Evolutionary conservation across 2,329 filamentous ascomycete genomes (phyloP).

Genomic region (Colletotrichum truncatum): DNA sequence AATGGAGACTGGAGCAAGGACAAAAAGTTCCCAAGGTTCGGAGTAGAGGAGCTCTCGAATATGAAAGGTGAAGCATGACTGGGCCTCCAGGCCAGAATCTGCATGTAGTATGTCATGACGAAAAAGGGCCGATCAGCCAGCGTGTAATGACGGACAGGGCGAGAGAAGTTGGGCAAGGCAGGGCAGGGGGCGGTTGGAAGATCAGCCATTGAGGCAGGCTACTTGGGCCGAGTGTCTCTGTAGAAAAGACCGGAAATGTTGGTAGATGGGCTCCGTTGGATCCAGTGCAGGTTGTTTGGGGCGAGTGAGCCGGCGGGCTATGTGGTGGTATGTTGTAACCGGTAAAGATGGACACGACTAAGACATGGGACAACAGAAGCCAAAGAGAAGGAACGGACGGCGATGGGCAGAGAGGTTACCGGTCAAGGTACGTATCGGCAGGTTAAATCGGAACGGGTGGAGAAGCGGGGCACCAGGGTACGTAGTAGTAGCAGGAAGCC

Average conservation of each 20-base stretch:
- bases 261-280: background rate
- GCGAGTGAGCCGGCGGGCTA: background rate
- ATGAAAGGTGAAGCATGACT: background rate
- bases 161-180: background rate
- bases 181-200: background rate
- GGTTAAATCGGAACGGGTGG: constrained; percentile 23
- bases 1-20: background rate
- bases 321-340: background rate
- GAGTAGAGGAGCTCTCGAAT: background rate
- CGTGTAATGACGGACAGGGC: constrained; percentile 7
- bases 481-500: background rate
- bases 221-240: background rate
- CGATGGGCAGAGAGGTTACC: background rate
- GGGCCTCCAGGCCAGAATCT: background rate
- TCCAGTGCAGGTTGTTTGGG: background rate
- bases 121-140: constrained; percentile 20
- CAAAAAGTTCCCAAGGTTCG: background rate
- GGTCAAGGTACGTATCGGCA: constrained; percentile 1
- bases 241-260: background rate
- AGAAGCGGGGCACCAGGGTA: constrained; percentile 19
- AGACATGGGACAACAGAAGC: background rate
- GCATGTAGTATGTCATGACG: constrained; percentile 18
- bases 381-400: background rate
- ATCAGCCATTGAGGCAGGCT: background rate
- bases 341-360: background rate